These are phyloP conservation scores for Epichloe aotearoae DNA, from an alignment of 2,329 filamentous ascomycete species.

Conservation along the genomic window DNA sequence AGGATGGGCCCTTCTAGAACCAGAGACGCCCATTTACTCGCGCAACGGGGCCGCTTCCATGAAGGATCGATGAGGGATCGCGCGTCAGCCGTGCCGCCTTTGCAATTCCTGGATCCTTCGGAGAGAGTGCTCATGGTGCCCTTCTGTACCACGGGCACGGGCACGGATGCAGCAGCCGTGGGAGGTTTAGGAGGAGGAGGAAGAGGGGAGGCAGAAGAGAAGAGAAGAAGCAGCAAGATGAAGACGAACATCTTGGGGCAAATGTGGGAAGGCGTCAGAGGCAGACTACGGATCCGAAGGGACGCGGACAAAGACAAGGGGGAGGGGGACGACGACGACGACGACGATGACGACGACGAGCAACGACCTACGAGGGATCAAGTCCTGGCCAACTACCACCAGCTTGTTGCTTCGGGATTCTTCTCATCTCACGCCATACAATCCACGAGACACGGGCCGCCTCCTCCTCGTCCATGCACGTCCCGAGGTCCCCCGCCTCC, in stretches of 20 bases:
- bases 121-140: slow-evolving; percentile 11
- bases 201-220: background rate
- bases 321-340: slow-evolving; percentile 5
- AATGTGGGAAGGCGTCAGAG: slow-evolving; percentile 26
- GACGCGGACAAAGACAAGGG: slow-evolving; percentile 14
- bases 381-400: slow-evolving; percentile 41
- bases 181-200: too few relatives aligned
- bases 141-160: background rate
- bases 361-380: slow-evolving; percentile 31
- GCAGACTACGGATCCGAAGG: slow-evolving; percentile 17
- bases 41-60: slow-evolving; percentile 40
- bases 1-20: slow-evolving; percentile 17
- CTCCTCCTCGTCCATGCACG: background rate
- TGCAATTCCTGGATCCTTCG: slow-evolving; percentile 44
- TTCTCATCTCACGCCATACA: slow-evolving; percentile 45
- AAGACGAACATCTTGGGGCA: slow-evolving; percentile 21
- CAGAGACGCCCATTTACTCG: slow-evolving; percentile 17
- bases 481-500: background rate
- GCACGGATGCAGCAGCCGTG: background rate
- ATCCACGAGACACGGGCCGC: slow-evolving; percentile 28
- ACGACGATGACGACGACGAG: slow-evolving; percentile 8
- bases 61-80: slow-evolving; percentile 85
- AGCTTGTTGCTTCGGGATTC: slow-evolving; percentile 44
- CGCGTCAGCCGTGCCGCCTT: slow-evolving; percentile 55
- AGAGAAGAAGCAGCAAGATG: slow-evolving; percentile 9